Evolutionary conservation across 116 monocot species (phyloP).

Genomic region (Cymodocea nodosa): DNA sequence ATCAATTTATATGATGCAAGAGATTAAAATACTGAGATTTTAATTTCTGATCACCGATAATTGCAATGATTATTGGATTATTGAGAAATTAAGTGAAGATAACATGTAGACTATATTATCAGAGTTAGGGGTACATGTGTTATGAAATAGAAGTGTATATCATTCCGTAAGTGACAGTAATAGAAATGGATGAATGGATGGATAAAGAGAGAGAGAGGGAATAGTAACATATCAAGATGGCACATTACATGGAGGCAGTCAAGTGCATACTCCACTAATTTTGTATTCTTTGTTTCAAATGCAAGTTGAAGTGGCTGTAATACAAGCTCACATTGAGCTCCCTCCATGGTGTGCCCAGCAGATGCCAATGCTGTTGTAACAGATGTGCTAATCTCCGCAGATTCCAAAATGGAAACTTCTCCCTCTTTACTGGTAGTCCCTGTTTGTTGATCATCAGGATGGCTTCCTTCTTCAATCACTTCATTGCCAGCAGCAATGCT

Average conservation of each 20-base stretch:
- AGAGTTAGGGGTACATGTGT: too few relatives aligned
- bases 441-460: conserved; percentile 13
- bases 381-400: conserved; percentile 18
- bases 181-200: too few relatives aligned
- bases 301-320: conserved; percentile 88
- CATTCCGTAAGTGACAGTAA: too few relatives aligned
- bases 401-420: conserved; percentile 13
- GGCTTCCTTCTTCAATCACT: conserved; percentile 17
- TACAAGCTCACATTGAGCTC: conserved; percentile 73
- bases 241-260: conserved; percentile 94
- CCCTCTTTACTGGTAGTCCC: conserved; percentile 18
- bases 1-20: too few relatives aligned
- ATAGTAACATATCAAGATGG: conserved; percentile 4
- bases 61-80: too few relatives aligned
- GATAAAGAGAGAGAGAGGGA: too few relatives aligned
- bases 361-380: conserved; percentile 53
- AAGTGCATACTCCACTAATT: conserved; percentile 81
- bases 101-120: too few relatives aligned
- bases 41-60: too few relatives aligned
- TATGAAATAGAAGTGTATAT: too few relatives aligned
- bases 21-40: too few relatives aligned
- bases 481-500: conserved; percentile 23
- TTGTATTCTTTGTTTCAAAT: conserved; percentile 84
- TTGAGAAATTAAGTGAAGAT: too few relatives aligned
- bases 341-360: conserved; percentile 77